These are phyloP conservation scores for Fomitopsis schrenkii DNA, from an alignment of 1,284 basidiomycete species.

Conservation along the genomic window DNA sequence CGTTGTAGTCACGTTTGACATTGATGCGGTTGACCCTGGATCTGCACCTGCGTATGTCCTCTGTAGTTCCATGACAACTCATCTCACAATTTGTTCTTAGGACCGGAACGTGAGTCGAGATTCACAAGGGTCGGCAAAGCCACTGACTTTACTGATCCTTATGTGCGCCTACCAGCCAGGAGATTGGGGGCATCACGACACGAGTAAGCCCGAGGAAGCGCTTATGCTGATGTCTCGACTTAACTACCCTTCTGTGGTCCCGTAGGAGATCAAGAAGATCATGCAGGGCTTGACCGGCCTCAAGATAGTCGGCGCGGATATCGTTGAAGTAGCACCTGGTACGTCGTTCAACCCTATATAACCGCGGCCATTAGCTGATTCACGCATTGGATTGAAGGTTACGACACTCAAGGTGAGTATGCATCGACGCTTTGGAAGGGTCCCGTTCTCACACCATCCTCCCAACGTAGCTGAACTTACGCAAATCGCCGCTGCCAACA, in stretches of 20 bases:
- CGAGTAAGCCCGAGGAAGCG: constrained; percentile 19
- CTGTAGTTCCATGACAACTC: background rate
- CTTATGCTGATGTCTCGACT: background rate
- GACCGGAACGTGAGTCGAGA: constrained; percentile 33
- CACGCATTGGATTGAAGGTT: constrained; percentile 11
- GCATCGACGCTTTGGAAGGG: background rate
- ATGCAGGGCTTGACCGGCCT: constrained; percentile 34
- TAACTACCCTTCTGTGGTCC: background rate
- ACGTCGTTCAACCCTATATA: constrained; percentile 1
- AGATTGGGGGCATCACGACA: constrained; percentile 36
- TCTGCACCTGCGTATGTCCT: constrained; percentile 35
- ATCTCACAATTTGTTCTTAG: constrained; percentile 6
- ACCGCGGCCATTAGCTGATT: background rate
- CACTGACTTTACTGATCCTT: background rate
- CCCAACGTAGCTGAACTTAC: constrained; percentile 26
- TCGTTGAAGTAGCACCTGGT: constrained; percentile 36
- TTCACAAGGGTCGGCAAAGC: background rate
- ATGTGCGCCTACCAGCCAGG: constrained; percentile 16
- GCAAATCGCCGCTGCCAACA: constrained; percentile 31
- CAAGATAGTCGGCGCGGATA: constrained; percentile 37
- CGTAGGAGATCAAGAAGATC: constrained; percentile 35
- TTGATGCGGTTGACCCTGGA: constrained; percentile 34
- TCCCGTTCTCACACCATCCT: background rate
- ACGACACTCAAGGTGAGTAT: constrained; percentile 26
- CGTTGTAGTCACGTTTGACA: constrained; percentile 27